These are phyloP conservation scores for Penicillium sp. DNA, from an alignment of 2,329 filamentous ascomycete genomes.

Conservation along the genomic window DNA sequence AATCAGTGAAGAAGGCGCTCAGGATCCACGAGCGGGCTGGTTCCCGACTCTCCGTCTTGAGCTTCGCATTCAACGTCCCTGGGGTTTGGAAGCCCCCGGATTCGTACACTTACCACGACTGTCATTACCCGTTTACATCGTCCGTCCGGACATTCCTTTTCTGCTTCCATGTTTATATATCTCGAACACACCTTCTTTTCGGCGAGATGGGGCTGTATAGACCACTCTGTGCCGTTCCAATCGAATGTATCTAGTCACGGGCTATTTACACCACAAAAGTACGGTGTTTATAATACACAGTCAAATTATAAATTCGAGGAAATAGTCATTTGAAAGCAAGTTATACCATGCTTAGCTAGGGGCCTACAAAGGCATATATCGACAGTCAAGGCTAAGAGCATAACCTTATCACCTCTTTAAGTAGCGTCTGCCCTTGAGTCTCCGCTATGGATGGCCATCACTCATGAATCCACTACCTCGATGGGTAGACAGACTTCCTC, in stretches of 20 bases:
- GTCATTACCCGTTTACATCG: not conserved
- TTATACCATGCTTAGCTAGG: too few species aligned
- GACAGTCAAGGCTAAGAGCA: too few species aligned
- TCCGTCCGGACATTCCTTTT: not conserved
- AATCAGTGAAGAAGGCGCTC: not conserved
- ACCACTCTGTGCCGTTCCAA: not conserved
- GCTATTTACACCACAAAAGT: not conserved
- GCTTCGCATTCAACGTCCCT: not conserved
- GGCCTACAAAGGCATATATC: too few species aligned
- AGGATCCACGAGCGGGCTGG: not conserved
- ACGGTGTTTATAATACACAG: not conserved
- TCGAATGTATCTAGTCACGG: not conserved
- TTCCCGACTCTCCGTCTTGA: not conserved
- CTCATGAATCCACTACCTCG: too few species aligned
- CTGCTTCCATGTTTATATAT: not conserved
- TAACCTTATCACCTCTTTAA: too few species aligned
- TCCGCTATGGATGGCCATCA: too few species aligned
- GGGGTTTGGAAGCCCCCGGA: not conserved
- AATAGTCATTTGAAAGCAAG: too few species aligned
- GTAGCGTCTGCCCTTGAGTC: too few species aligned
- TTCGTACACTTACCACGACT: not conserved
- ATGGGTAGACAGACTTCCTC: too few species aligned
- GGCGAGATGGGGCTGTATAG: not conserved
- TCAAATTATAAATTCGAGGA: not conserved
- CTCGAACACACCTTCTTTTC: not conserved